Conservation (phyloP, 2,329 filamentous ascomycete genomes). For the Fusarium tjaetaba region DNA sequence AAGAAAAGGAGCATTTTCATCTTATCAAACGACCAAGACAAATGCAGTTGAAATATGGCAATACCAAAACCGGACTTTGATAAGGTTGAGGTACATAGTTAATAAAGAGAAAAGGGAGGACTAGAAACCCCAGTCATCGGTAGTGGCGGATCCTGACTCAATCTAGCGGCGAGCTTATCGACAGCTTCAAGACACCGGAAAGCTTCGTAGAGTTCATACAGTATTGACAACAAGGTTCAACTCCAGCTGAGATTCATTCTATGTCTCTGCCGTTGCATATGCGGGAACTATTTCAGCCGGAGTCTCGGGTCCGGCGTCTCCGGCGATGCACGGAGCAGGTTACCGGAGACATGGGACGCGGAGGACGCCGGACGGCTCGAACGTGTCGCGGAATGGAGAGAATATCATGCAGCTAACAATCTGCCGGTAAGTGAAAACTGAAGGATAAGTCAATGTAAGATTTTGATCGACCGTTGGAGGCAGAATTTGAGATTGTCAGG, state of each 20-base stretch:
- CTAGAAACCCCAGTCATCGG: constrained; percentile 27
- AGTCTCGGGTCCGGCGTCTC: constrained; percentile 33
- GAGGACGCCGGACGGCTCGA: constrained; percentile 28
- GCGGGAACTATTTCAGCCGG: constrained; percentile 20
- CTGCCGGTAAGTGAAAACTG: not conserved
- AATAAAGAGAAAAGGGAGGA: constrained; percentile 5
- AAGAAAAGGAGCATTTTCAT: not conserved
- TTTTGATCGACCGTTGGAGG: not conserved
- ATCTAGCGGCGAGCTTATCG: constrained; percentile 19
- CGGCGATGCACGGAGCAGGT: constrained; percentile 30
- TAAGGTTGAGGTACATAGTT: not conserved
- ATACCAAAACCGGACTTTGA: not conserved
- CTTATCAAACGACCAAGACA: not conserved
- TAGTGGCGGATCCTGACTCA: constrained; percentile 32
- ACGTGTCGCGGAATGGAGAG: constrained; percentile 28
- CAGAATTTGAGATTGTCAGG: not conserved
- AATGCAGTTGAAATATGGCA: not conserved
- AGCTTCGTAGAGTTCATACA: constrained; percentile 5
- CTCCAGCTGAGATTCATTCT: not conserved
- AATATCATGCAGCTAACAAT: constrained; percentile 14
- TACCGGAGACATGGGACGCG: constrained; percentile 22
- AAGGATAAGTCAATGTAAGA: not conserved
- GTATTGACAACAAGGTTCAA: not conserved
- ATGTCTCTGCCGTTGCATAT: constrained; percentile 8
- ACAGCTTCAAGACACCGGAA: constrained; percentile 21